A percentile compares a stretch with the other conserved stretches of the same genome.
These are phyloP conservation scores for Vachellia pachyceras DNA, from an alignment of 306 rosid species.

Conservation along the genomic window DNA sequence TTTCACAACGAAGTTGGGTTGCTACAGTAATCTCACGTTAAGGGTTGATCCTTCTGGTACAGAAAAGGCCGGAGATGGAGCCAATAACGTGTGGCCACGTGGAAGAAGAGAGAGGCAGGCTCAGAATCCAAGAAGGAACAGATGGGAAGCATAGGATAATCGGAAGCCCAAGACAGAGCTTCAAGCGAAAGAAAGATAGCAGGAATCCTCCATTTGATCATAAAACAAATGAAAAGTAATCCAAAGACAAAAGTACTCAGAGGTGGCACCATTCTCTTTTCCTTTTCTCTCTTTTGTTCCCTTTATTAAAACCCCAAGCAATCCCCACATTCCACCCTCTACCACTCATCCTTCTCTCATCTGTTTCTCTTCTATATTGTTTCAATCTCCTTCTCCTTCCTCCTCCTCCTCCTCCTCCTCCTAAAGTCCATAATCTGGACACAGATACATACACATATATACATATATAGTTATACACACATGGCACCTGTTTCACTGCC, in stretches of 20 bases:
- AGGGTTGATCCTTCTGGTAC: conserved; percentile 39
- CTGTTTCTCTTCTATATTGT: background rate
- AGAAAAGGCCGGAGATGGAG: conserved; percentile 21
- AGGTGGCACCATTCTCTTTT: conserved; percentile 23
- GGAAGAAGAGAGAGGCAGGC: background rate
- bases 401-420: background rate
- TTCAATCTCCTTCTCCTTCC: conserved; percentile 28
- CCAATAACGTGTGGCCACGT: conserved; percentile 51
- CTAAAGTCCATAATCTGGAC: background rate
- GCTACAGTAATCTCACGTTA: conserved; percentile 47
- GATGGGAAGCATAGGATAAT: conserved; percentile 84
- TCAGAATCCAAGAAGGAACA: conserved; percentile 71
- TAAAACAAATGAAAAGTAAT: conserved; percentile 61
- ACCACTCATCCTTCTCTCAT: conserved; percentile 27
- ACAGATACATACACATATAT: background rate
- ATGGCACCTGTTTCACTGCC: conserved; percentile 99
- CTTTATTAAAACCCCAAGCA: conserved; percentile 84
- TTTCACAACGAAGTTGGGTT: conserved; percentile 55
- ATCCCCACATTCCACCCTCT: conserved; percentile 56
- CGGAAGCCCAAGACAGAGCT: conserved; percentile 38
- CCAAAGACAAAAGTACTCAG: conserved; percentile 35
- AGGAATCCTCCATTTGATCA: conserved; percentile 53
- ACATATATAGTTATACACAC: background rate
- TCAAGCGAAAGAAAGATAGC: conserved; percentile 63
- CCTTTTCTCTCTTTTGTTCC: conserved; percentile 53